A percentile compares a stretch with the other conserved stretches of the same genome.
These are phyloP conservation scores for Flaveria trinervia DNA, from an alignment of 129 eudicot species.

Conservation along the genomic window DNA sequence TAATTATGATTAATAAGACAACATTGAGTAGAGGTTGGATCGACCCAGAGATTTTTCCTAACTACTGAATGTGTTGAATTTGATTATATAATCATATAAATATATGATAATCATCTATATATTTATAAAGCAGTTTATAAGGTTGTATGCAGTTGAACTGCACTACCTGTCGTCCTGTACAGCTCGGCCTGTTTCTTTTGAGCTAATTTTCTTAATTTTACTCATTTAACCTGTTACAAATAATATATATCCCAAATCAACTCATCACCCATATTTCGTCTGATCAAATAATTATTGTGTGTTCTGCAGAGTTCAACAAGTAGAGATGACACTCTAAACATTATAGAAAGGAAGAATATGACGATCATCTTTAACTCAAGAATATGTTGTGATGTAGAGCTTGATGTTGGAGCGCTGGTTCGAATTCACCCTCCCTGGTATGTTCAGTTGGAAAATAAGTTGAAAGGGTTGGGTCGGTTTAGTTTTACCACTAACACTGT, in stretches of 20 bases:
- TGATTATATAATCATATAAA: background rate
- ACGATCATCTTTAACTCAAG: conserved; percentile 69
- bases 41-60: background rate
- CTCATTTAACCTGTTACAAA: background rate
- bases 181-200: background rate
- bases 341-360: conserved; percentile 36
- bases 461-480: conserved; percentile 1
- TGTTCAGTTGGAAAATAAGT: conserved; percentile 6
- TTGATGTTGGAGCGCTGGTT: conserved; percentile 69
- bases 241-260: background rate
- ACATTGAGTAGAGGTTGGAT: background rate
- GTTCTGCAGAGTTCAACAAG: conserved; percentile 41
- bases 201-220: background rate
- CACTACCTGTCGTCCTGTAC: background rate
- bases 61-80: background rate
- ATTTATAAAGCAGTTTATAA: background rate
- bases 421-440: conserved; percentile 83
- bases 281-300: background rate
- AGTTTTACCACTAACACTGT: background rate
- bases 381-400: conserved; percentile 66
- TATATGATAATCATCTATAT: background rate
- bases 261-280: background rate
- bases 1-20: background rate
- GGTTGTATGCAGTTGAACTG: background rate
- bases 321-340: conserved; percentile 29